Evolutionary conservation across 73 alveolate species (phyloP), one percentile per base, ranked within the genome.

Genomic region (Paramecium bursaria): DNA sequence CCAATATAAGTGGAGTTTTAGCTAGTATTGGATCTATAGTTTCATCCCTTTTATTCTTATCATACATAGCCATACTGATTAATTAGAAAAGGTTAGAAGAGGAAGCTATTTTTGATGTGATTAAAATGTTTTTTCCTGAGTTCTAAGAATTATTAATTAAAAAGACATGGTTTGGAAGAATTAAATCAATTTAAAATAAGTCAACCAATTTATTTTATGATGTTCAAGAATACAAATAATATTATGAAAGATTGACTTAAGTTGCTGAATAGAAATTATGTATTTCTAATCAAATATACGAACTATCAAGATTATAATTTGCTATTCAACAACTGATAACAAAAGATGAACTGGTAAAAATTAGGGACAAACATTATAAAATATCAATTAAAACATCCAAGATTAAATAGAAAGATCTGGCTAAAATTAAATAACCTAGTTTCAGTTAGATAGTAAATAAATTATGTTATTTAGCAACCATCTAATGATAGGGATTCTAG

Each of bases 11-110:
- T 67, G 82, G 44, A 15, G 22, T 67, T 19, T 42, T 67, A 19
- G 82, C 82, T 9, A 47, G 44, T 67, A 26, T 57, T 15, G 82
- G 82, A 14, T 67, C 82, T 2, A 67, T 67, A 2, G 82, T 47
- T 1, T 67, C 82, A 15, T 25, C 55, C 14, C 57, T 67, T 1
- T 67, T 67, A 67, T 42, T 67, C 14, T 42, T 67, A 67, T 42
- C 53, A 9, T 67, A 67, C 11, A 35, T 67, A 3, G 82, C 44
- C 1, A 39, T 67, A 19, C 27, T 67, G 3, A 35, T 42, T 42
- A 67, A 67, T 35, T 14, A 67, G 21, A 67, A 26, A 13, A 39
- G 22, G 19, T 6, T 67, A 44, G 23, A 67, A 67, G 19, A 25
- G 7, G 82, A 67, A 4, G 82, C 82, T 11, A 22, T 67, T 1